Evolutionary conservation across 768 basidiomycete genomes (phyloP).

Genomic region (Mycena capillaripes): DNA sequence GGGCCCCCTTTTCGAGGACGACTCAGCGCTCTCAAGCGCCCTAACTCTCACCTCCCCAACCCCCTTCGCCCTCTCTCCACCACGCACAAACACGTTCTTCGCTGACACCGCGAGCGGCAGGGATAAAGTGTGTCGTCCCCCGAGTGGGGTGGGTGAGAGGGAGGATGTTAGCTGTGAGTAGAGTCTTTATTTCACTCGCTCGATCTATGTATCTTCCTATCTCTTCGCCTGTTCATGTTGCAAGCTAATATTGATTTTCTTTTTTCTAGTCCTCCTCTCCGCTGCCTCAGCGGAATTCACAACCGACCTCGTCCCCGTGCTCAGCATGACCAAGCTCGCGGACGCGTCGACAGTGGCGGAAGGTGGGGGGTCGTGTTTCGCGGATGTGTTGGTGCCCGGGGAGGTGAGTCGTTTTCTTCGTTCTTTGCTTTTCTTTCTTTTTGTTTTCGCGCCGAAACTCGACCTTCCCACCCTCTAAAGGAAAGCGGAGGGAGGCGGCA

Average conservation of each 20-base stretch:
- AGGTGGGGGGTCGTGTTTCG: conserved; percentile 24
- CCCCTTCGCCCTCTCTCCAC: conserved; percentile 28
- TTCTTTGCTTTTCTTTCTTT: not conserved
- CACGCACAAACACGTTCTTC: conserved; percentile 27
- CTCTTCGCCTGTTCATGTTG: not conserved
- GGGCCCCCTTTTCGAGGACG: not conserved
- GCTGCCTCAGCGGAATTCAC: conserved; percentile 37
- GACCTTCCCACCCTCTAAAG: too few species aligned
- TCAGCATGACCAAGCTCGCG: conserved; percentile 33
- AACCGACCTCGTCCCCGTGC: conserved; percentile 36
- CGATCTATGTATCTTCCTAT: too few species aligned
- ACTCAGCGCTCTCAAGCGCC: too few species aligned
- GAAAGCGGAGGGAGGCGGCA: too few species aligned
- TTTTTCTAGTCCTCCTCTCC: conserved; percentile 28
- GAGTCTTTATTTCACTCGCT: not conserved
- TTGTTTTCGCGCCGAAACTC: too few species aligned
- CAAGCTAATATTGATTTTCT: not conserved
- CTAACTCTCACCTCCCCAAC: not conserved
- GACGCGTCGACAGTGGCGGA: not conserved
- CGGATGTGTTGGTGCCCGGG: conserved; percentile 34
- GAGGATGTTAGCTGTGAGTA: conserved; percentile 29
- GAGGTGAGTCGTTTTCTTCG: conserved; percentile 19
- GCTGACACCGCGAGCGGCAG: not conserved
- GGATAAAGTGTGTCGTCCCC: conserved; percentile 1
- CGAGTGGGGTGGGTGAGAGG: conserved; percentile 1